Conservation (phyloP, 73 alveolate genomes). For the Blepharisma stoltei region DNA sequence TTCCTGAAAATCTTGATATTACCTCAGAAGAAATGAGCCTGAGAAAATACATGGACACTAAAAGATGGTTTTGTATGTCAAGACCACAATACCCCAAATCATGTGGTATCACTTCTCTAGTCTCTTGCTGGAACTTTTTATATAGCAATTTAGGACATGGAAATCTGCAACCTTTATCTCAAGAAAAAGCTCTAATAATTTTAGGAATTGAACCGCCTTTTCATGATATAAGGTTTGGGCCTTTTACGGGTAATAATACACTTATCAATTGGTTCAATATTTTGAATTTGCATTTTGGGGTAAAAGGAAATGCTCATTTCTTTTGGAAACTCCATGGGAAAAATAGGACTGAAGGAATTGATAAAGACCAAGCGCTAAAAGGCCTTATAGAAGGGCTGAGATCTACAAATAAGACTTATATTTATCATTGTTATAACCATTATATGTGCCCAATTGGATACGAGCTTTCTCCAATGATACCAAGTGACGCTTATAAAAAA, state of each 20-base stretch:
- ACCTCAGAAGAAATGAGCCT: conserved; percentile 60
- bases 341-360: conserved; percentile 51
- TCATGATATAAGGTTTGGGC: conserved; percentile 59
- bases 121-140: conserved; percentile 65
- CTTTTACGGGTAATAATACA: conserved; percentile 75
- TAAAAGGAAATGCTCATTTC: conserved; percentile 58
- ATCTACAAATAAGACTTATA: conserved; percentile 48
- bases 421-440: conserved; percentile 83
- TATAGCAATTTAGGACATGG: conserved; percentile 65
- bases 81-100: conserved; percentile 74
- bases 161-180: conserved; percentile 48
- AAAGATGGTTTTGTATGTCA: conserved; percentile 80
- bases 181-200: conserved; percentile 61
- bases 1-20: conserved; percentile 59
- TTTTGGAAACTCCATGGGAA: conserved; percentile 72
- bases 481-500: conserved; percentile 55
- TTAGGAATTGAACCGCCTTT: conserved; percentile 67
- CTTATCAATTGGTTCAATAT: conserved; percentile 61
- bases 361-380: conserved; percentile 48
- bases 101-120: conserved; percentile 76
- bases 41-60: conserved; percentile 67
- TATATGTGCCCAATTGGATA: conserved; percentile 84
- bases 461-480: conserved; percentile 65
- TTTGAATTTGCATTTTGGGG: conserved; percentile 39
- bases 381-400: conserved; percentile 58